These are phyloP conservation scores for Hyaloperonospora arabidopsidis DNA, from an alignment of 352 stramenopile species.

Conservation along the genomic window DNA sequence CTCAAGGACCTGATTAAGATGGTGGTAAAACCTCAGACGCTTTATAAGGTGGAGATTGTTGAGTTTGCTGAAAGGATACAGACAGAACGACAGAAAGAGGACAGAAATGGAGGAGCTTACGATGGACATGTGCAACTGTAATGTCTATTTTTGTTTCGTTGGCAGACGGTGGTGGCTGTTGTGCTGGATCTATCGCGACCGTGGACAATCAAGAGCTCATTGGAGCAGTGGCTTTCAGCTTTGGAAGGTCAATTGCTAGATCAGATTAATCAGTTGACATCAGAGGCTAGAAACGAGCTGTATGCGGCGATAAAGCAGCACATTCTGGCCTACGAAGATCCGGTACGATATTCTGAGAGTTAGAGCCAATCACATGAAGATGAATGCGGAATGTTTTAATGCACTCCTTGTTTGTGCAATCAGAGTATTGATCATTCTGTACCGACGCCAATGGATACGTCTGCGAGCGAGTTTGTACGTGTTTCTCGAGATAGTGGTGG, in stretches of 20 bases:
- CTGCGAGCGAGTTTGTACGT: conserved; percentile 62
- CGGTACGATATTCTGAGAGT: conserved; percentile 27
- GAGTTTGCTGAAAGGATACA: background rate
- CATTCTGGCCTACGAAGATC: conserved; percentile 70
- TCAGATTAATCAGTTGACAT: conserved; percentile 57
- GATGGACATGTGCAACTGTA: background rate
- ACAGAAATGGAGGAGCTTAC: conserved; percentile 4
- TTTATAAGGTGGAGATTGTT: conserved; percentile 34
- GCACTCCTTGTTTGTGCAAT: background rate
- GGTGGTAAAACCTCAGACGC: conserved; percentile 45
- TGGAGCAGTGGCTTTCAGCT: conserved; percentile 76
- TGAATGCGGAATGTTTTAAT: background rate
- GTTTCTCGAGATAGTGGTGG: no score
- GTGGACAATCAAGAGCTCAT: conserved; percentile 74
- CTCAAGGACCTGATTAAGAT: conserved; percentile 64
- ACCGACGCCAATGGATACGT: conserved; percentile 45
- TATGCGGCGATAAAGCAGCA: conserved; percentile 63
- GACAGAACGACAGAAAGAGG: no score
- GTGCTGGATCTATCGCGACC: conserved; percentile 65
- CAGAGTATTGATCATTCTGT: conserved; percentile 54
- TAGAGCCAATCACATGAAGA: background rate
- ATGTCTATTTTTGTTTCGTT: background rate
- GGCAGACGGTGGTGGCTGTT: conserved; percentile 54
- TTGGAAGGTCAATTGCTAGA: conserved; percentile 61
- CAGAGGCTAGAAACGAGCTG: conserved; percentile 47